Evolutionary conservation across 1,139 yeast genomes (phyloP).

Genomic region (Suhomyces panamericanus): DNA sequence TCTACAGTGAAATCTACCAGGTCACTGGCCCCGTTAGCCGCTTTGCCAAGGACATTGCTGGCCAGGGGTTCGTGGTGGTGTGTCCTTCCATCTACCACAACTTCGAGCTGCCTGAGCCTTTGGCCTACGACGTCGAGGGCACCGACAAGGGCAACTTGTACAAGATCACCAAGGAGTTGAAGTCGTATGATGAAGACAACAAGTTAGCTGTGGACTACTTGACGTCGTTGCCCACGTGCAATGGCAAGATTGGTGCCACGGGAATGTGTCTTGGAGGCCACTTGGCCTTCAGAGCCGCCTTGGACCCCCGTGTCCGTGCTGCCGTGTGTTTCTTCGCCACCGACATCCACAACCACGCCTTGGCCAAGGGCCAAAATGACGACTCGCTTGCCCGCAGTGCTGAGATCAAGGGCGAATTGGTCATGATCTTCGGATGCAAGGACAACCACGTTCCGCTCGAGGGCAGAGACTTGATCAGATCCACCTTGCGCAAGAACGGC

Average conservation of each 20-base stretch:
- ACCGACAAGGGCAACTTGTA: conserved; percentile 73
- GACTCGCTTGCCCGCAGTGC: conserved; percentile 60
- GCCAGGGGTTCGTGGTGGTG: conserved; percentile 75
- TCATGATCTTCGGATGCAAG: conserved; percentile 73
- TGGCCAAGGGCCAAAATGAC: conserved; percentile 64
- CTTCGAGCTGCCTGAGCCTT: conserved; percentile 61
- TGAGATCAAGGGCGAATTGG: conserved; percentile 58
- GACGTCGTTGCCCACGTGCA: conserved; percentile 57
- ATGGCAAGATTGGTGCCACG: conserved; percentile 75
- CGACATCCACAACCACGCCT: conserved; percentile 66
- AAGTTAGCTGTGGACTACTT: conserved; percentile 64
- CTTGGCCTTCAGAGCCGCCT: conserved; percentile 70
- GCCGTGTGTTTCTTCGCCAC: conserved; percentile 80
- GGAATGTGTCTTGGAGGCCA: conserved; percentile 92
- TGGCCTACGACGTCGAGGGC: conserved; percentile 70
- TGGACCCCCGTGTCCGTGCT: conserved; percentile 65
- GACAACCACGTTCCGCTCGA: conserved; percentile 81
- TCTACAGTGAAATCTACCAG: conserved; percentile 79
- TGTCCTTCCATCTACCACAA: conserved; percentile 82
- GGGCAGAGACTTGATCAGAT: conserved; percentile 73
- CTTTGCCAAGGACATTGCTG: conserved; percentile 75
- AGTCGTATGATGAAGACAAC: conserved; percentile 77
- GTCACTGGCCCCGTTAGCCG: conserved; percentile 78
- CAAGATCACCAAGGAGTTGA: conserved; percentile 66
- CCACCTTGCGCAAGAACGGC: conserved; percentile 56